Percentiles rank a stretch among this genome's conserved stretches.
Evolutionary conservation across 2,329 filamentous ascomycete genomes (phyloP).

Genomic region (Chaetomiaceae sp.): DNA sequence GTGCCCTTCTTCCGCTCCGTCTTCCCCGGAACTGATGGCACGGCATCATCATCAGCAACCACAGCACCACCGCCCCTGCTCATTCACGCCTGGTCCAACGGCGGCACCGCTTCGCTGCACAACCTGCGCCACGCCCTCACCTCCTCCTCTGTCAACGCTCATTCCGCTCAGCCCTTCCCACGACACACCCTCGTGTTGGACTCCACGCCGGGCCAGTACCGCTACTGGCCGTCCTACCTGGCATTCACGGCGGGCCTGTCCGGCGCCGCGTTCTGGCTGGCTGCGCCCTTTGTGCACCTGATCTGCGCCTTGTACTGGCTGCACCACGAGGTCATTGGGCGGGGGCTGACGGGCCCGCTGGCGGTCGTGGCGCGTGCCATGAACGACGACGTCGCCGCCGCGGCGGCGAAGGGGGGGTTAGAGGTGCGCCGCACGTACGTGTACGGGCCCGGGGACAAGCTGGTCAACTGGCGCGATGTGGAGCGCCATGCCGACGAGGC

Average conservation of each 20-base stretch:
- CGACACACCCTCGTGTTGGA: conserved; percentile 25
- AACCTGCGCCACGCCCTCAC: conserved; percentile 22
- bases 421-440: conserved; percentile 44
- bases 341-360: conserved; percentile 9
- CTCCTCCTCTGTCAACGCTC: neutral
- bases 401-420: too few species aligned
- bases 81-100: conserved; percentile 30
- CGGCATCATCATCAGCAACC: neutral
- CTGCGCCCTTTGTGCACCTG: conserved; percentile 15
- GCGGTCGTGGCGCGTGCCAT: conserved; percentile 7
- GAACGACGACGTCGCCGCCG: conserved; percentile 10
- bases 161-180: conserved; percentile 9
- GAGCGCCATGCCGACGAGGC: conserved; percentile 43
- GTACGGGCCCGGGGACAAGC: conserved; percentile 42
- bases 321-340: conserved; percentile 4
- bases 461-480: conserved; percentile 42
- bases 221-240: conserved; percentile 14
- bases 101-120: conserved; percentile 22
- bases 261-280: neutral
- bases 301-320: conserved; percentile 14
- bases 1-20: conserved; percentile 18
- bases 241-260: conserved; percentile 17
- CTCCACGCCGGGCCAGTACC: conserved; percentile 24
- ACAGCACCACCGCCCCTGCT: conserved; percentile 13
- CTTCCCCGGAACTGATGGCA: conserved; percentile 2